Evolutionary conservation across 140 eudicot species (phyloP).

Genomic region (Senecio squalidus): DNA sequence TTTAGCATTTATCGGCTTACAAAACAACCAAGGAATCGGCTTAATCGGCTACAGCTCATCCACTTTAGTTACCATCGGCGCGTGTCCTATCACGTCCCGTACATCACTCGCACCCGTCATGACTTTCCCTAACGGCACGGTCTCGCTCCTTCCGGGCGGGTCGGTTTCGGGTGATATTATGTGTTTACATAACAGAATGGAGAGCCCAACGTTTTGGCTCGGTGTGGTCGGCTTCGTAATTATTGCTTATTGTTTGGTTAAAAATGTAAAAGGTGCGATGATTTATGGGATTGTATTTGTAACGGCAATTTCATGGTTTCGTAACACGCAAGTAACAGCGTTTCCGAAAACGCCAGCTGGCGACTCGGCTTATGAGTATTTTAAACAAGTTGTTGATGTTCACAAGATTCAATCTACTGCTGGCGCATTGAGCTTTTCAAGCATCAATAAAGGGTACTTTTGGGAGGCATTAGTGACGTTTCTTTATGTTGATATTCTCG

Average conservation of each 20-base stretch:
- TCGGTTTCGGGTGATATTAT: constrained; percentile 57
- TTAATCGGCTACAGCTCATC: constrained; percentile 71
- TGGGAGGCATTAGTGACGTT: constrained; percentile 91
- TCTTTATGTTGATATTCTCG: constrained; percentile 78
- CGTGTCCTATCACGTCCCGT: constrained; percentile 62
- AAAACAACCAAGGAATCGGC: constrained; percentile 85
- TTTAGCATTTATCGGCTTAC: constrained; percentile 86
- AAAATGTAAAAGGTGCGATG: constrained; percentile 84
- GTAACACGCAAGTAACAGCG: constrained; percentile 74
- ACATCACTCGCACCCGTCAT: constrained; percentile 59
- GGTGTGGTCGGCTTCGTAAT: constrained; percentile 76
- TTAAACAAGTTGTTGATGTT: constrained; percentile 69
- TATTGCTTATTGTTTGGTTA: constrained; percentile 68
- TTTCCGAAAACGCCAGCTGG: constrained; percentile 73
- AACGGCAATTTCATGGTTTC: constrained; percentile 81
- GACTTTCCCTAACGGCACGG: constrained; percentile 55
- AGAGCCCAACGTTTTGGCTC: constrained; percentile 88
- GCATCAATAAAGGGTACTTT: constrained; percentile 48
- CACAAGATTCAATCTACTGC: constrained; percentile 72
- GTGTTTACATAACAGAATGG: constrained; percentile 71
- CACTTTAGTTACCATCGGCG: constrained; percentile 73
- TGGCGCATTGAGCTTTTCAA: constrained; percentile 65
- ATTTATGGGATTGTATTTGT: constrained; percentile 86
- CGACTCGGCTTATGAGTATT: constrained; percentile 53
- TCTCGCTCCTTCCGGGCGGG: constrained; percentile 68